Conservation (phyloP, 2,329 filamentous ascomycete species). For the Pseudopyrenochaeta lycopersici region DNA sequence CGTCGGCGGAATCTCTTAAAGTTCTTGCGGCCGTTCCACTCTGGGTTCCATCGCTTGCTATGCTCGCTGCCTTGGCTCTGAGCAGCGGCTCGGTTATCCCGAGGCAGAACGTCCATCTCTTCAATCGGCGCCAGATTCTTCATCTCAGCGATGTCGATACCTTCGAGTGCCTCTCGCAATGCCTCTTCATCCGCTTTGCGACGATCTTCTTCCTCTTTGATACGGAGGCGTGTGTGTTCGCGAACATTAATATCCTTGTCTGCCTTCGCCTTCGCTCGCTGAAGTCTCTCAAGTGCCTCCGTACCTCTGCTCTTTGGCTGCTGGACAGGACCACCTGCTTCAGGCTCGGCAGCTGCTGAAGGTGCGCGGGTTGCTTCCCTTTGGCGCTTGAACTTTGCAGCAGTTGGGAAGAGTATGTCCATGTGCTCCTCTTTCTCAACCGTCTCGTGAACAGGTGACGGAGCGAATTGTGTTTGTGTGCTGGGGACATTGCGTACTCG, state of each 20-base stretch:
- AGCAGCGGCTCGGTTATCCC: slow-evolving; percentile 33
- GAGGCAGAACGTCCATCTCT: slow-evolving; percentile 71
- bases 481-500: slow-evolving; percentile 24
- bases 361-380: slow-evolving; percentile 53
- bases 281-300: slow-evolving; percentile 54
- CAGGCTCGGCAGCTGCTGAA: slow-evolving; percentile 40
- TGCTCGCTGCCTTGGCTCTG: slow-evolving; percentile 38
- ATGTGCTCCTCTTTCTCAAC: slow-evolving; percentile 64
- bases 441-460: slow-evolving; percentile 50
- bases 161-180: slow-evolving; percentile 65
- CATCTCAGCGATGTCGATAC: slow-evolving; percentile 75
- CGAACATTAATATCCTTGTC: slow-evolving; percentile 70
- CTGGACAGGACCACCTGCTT: slow-evolving; percentile 48
- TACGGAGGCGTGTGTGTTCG: slow-evolving; percentile 55
- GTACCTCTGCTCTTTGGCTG: slow-evolving; percentile 27
- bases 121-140: slow-evolving; percentile 79
- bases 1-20: slow-evolving; percentile 85
- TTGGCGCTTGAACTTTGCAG: slow-evolving; percentile 80
- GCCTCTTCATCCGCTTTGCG: slow-evolving; percentile 71
- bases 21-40: slow-evolving; percentile 94
- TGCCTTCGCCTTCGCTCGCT: slow-evolving; percentile 54
- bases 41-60: slow-evolving; percentile 80
- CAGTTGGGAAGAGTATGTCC: slow-evolving; percentile 77
- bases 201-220: slow-evolving; percentile 62
- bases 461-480: slow-evolving; percentile 27